Base-by-base conservation (phyloP, 1,139 yeast species). In the Geotrichum carabidarum region DNA sequence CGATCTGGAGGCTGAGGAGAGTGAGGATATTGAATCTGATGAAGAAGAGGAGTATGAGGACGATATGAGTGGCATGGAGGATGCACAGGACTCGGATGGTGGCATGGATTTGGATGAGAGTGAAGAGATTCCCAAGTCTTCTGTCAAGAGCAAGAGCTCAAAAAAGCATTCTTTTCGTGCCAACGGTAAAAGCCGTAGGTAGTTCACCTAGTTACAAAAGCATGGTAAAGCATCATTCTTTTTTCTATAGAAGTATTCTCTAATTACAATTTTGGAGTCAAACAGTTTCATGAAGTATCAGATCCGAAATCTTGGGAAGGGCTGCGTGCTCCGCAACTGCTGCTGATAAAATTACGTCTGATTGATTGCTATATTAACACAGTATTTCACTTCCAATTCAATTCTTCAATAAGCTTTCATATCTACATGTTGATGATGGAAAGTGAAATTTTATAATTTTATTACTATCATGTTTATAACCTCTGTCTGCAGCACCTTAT, bases 391-490 rank as follows among this genome's bases (percentile, higher is more conserved):
- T 22, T 3, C 27, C 27, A 22, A 22, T 22, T 22, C 27, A 22
- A 22, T 22, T 22, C 27, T 22, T 22, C 27, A 22, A 22, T 22
- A 22, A 22, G 4, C 27, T 22, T 22, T 5, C 27, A 22, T 22
- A 22, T 22, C 27, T 22, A 22, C 3, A 22, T 3, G 3, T 22
- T 5, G 5, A 22, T n/a, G 7, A 41, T 41, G 44, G 9, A 3
- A 9, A 41, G 54, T 51, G 74, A 71, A 49, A 90, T 89, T 74
- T 77, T 84, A 74, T 90, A 84, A 78, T 87, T 91, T 65, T 84
- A 95, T 58, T 91, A 91, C 81, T 87, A 91, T 76, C 84, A 88
- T 70, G 83, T 91, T 56, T 98, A 91, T 76, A 94, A 91, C 75
- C 80, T 89, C 62, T 91, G 97, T 71, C 95, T 31, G 95, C 97